Percentiles rank a stretch among this genome's conserved stretches.
Evolutionary conservation across 495 filamentous ascomycete species (phyloP).

Genomic region (Cercophora scortea): DNA sequence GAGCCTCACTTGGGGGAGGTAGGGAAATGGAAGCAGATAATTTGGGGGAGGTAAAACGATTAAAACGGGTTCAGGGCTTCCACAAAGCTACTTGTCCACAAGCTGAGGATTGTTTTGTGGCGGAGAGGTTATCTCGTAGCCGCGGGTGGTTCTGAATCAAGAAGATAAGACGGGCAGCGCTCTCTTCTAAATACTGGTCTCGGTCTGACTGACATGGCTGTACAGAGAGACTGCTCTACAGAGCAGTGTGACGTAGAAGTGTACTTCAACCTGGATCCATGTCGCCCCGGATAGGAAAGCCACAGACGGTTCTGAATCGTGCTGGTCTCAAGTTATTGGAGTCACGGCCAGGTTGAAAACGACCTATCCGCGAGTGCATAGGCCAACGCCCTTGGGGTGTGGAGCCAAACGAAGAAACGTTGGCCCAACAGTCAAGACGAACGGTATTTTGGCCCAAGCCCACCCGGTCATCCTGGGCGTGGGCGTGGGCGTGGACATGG

Average conservation of each 20-base stretch:
- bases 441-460: constrained; percentile 2
- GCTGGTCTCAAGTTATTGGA: constrained; percentile 6
- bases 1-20: not conserved
- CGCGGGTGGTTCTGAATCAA: too few relatives aligned
- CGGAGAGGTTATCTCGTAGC: too few relatives aligned
- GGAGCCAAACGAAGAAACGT: constrained; percentile 1
- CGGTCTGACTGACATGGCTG: not conserved
- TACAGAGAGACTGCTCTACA: not conserved
- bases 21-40: not conserved
- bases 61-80: too few relatives aligned
- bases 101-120: too few relatives aligned
- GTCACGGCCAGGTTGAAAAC: constrained; percentile 3
- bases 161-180: too few relatives aligned
- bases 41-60: not conserved
- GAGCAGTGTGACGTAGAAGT: constrained; percentile 8
- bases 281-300: constrained; percentile 1
- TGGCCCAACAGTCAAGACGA: not conserved
- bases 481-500: constrained; percentile 10
- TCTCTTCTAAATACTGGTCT: not conserved
- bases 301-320: constrained; percentile 10
- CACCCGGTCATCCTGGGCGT: constrained; percentile 8
- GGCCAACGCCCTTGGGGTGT: constrained; percentile 3
- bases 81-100: too few relatives aligned
- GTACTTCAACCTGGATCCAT: constrained; percentile 4
- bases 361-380: constrained; percentile 5